Conservation (phyloP, 2,329 filamentous ascomycete genomes). For the Apiospora kogelbergensis region DNA sequence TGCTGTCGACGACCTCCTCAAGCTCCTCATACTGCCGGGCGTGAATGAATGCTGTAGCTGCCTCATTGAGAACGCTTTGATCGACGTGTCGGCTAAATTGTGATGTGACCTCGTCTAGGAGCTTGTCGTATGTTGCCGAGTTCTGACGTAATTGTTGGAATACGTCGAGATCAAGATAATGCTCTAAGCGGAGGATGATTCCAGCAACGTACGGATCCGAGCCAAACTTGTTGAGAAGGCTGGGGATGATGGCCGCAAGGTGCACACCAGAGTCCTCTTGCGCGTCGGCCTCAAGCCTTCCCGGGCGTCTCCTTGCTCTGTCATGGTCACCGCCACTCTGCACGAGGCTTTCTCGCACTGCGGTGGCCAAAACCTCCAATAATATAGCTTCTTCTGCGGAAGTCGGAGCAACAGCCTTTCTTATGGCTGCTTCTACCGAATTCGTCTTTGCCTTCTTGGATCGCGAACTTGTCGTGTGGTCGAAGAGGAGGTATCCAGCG, state of each 20-base stretch:
- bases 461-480: constrained; percentile 71
- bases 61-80: constrained; percentile 80
- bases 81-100: constrained; percentile 94
- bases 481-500: constrained; percentile 87
- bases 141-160: constrained; percentile 90
- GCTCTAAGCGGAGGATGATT: constrained; percentile 80
- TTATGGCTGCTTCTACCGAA: constrained; percentile 63
- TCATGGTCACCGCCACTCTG: constrained; percentile 65
- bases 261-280: constrained; percentile 78
- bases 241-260: constrained; percentile 77
- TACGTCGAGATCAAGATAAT: constrained; percentile 80
- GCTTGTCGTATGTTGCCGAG: constrained; percentile 72
- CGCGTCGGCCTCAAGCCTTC: constrained; percentile 65
- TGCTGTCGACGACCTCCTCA: constrained; percentile 79
- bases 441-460: constrained; percentile 54
- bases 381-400: constrained; percentile 80
- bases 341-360: constrained; percentile 72
- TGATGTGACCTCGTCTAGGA: constrained; percentile 88
- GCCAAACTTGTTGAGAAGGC: constrained; percentile 88
- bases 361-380: constrained; percentile 81
- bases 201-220: constrained; percentile 85
- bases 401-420: constrained; percentile 70
- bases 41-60: constrained; percentile 77
- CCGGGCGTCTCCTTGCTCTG: constrained; percentile 54
- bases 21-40: constrained; percentile 86